Evolutionary conservation across 2,329 filamentous ascomycete species (phyloP).

Genomic region (Aureobasidium sp.): DNA sequence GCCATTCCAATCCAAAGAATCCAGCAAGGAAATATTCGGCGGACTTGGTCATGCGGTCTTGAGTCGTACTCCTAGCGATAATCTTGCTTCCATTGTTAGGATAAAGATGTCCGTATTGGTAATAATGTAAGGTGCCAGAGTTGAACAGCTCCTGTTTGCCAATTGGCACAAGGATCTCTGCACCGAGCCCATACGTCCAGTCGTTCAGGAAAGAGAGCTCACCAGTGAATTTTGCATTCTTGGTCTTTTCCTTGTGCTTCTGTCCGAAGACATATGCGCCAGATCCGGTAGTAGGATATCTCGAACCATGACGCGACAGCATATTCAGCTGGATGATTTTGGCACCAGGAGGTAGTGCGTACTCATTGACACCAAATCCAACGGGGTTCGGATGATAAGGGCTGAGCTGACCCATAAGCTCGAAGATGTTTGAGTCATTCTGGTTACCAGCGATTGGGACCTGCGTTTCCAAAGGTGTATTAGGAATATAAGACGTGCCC

Average conservation of each 20-base stretch:
- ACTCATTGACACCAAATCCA: slow-evolving; percentile 69
- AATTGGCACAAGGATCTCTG: slow-evolving; percentile 64
- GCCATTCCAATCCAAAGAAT: slow-evolving; percentile 71
- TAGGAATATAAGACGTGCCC: slow-evolving; percentile 57
- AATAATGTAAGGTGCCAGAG: slow-evolving; percentile 63
- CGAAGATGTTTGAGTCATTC: slow-evolving; percentile 60
- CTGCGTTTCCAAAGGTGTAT: slow-evolving; percentile 63
- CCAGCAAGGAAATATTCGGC: slow-evolving; percentile 73
- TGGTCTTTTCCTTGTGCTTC: slow-evolving; percentile 50
- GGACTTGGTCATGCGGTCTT: slow-evolving; percentile 69
- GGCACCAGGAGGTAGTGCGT: slow-evolving; percentile 57
- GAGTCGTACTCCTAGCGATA: slow-evolving; percentile 65
- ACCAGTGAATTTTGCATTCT: slow-evolving; percentile 51
- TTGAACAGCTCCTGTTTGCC: slow-evolving; percentile 68
- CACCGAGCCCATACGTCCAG: slow-evolving; percentile 63
- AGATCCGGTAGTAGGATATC: slow-evolving; percentile 61
- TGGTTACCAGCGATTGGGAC: slow-evolving; percentile 56
- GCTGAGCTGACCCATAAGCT: slow-evolving; percentile 61
- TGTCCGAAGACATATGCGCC: slow-evolving; percentile 50
- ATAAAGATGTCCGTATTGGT: slow-evolving; percentile 65
- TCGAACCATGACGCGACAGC: slow-evolving; percentile 65
- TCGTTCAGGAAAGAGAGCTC: slow-evolving; percentile 58
- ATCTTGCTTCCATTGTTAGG: slow-evolving; percentile 63
- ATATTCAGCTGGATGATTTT: slow-evolving; percentile 66
- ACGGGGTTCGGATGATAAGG: slow-evolving; percentile 61